These are phyloP conservation scores for Closterium sp. DNA, from an alignment of 139 green algal genomes.

Conservation along the genomic window DNA sequence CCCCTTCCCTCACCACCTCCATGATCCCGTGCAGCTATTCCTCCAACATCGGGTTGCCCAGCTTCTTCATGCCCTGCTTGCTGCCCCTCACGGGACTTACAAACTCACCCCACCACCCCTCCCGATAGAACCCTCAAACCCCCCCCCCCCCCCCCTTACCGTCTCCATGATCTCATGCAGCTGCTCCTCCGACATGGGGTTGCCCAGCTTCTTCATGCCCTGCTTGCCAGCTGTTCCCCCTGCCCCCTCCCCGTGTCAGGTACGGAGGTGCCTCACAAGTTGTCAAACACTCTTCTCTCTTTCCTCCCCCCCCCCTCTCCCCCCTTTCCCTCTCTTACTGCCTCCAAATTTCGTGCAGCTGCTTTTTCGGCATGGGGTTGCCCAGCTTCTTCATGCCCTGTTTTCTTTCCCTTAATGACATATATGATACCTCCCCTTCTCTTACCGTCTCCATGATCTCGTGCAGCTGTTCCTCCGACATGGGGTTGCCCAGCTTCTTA, in stretches of 20 bases:
- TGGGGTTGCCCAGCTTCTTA: conserved; percentile 28
- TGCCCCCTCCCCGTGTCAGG: too few relatives aligned
- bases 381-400: conserved; percentile 53
- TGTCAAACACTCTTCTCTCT: too few relatives aligned
- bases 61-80: neutral
- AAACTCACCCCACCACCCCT: too few relatives aligned
- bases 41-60: conserved; percentile 34
- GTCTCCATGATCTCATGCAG: conserved; percentile 72
- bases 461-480: conserved; percentile 62
- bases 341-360: conserved; percentile 72
- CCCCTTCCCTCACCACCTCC: neutral
- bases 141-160: conserved; percentile 36
- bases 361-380: conserved; percentile 35
- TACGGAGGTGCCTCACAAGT: too few relatives aligned
- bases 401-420: too few relatives aligned
- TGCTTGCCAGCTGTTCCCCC: too few relatives aligned
- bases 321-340: neutral
- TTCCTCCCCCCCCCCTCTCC: too few relatives aligned
- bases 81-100: too few relatives aligned
- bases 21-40: conserved; percentile 73
- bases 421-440: neutral
- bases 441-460: conserved; percentile 59
- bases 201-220: conserved; percentile 52
- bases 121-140: too few relatives aligned
- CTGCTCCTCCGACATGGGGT: conserved; percentile 56